Percentiles rank a stretch among this genome's conserved stretches.
These are phyloP conservation scores for Phytophthora fragariae DNA, from an alignment of 352 stramenopile genomes.

Conservation along the genomic window DNA sequence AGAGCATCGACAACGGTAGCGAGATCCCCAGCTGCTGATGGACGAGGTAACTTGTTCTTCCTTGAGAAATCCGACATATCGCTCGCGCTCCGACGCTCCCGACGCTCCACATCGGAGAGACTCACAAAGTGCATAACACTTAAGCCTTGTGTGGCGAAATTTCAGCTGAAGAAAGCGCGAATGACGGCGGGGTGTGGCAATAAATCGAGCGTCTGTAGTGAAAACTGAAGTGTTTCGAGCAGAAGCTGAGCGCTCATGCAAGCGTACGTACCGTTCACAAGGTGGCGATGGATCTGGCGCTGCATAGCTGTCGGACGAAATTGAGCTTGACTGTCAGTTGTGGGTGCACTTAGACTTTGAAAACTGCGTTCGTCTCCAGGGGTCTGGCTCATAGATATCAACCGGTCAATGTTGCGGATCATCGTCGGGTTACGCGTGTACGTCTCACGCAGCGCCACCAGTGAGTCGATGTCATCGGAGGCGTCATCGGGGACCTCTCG, in stretches of 20 bases:
- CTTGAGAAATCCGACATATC: slow-evolving; percentile 16
- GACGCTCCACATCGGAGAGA: neutral
- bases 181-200: slow-evolving; percentile 19
- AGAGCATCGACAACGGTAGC: neutral
- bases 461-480: neutral
- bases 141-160: slow-evolving; percentile 9
- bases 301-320: slow-evolving; percentile 6
- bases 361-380: no score
- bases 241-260: slow-evolving; percentile 5
- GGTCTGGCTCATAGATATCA: slow-evolving; percentile 1
- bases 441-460: neutral
- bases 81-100: neutral
- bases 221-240: slow-evolving; percentile 5
- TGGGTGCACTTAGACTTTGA: neutral
- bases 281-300: neutral
- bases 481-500: neutral
- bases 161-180: slow-evolving; percentile 4
- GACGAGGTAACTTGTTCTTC: slow-evolving; percentile 10
- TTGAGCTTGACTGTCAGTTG: neutral
- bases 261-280: slow-evolving; percentile 20
- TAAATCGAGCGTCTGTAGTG: slow-evolving; percentile 1
- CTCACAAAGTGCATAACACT: slow-evolving; percentile 14
- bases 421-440: neutral
- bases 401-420: slow-evolving; percentile 4
- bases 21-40: neutral